phyloP scores from a whole-genome alignment of 129 eudicot genomes.

The Helianthus annuus region HanXRQr2.0-SUNRISE NC_035449.2:183256349-183256848 shows the following conservation, averaged over 20 bases:
- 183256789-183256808: conserved; percentile 46
- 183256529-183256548: conserved; percentile 32
- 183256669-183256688: conserved; percentile 50
- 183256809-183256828: conserved; percentile 70
- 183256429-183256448: conserved; percentile 80
- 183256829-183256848: conserved; percentile 80
- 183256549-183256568: conserved; percentile 75
- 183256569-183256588: conserved; percentile 57
- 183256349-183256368: conserved; percentile 74
- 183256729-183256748: conserved; percentile 44
- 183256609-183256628: conserved; percentile 38
- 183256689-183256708: conserved; percentile 57
- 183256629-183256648: conserved; percentile 81
- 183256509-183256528: not conserved
- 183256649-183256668: conserved; percentile 85
- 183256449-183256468: conserved; percentile 72
- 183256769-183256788: conserved; percentile 41
- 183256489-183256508: conserved; percentile 18
- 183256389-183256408: conserved; percentile 70
- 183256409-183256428: conserved; percentile 73
- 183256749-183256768: conserved; percentile 38
- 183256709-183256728: conserved; percentile 72
- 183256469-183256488: conserved; percentile 42
- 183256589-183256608: conserved; percentile 20
- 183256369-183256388: conserved; percentile 66